Conservation (phyloP, 139 green algal species). For the Desmodesmus armatus region DNA sequence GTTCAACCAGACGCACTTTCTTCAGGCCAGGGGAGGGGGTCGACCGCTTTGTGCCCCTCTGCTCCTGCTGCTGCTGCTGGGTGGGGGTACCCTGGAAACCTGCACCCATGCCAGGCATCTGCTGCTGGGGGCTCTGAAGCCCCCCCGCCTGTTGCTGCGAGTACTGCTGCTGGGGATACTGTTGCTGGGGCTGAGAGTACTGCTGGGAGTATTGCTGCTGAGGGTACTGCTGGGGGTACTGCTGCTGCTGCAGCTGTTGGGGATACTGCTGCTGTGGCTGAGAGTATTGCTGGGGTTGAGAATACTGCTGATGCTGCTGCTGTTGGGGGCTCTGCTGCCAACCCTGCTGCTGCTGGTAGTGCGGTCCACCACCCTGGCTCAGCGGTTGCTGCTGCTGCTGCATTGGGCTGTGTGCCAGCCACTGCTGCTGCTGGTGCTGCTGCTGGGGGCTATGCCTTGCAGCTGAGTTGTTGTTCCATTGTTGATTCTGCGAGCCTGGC, state of each 20-base stretch:
- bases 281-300: not conserved
- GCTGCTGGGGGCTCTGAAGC: not conserved
- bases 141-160: conserved; percentile 3
- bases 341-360: not conserved
- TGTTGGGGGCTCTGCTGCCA: not conserved
- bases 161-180: not conserved
- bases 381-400: conserved; percentile 13
- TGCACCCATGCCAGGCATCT: not conserved
- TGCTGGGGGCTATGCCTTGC: too few relatives aligned
- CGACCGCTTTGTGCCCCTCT: too few relatives aligned
- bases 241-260: not conserved
- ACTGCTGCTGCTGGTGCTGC: conserved; percentile 21
- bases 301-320: not conserved
- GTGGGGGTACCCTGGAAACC: not conserved
- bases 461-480: too few relatives aligned
- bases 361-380: not conserved
- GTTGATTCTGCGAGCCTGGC: not conserved
- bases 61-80: conserved; percentile 7
- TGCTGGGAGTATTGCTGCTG: not conserved
- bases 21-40: too few relatives aligned
- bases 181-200: not conserved
- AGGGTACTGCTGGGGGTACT: not conserved
- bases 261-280: not conserved
- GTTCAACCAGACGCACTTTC: too few relatives aligned
- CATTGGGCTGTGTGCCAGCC: not conserved